Conservation (phyloP, 2,329 filamentous ascomycete genomes). For the Stemphylium vesicarium region DNA sequence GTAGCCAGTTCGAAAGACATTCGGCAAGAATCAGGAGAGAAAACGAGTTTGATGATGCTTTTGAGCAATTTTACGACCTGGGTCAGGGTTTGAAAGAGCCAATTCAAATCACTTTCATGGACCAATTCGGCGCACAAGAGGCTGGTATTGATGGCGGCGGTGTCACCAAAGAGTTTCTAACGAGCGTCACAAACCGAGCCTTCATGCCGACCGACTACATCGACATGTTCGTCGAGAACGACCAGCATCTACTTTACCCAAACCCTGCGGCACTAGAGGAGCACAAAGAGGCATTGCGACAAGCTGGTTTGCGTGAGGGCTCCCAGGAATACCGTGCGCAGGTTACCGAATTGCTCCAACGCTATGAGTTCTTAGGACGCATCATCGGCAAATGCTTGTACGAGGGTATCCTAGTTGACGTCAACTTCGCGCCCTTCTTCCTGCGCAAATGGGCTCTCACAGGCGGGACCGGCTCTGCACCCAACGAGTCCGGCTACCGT, state of each 20-base stretch:
- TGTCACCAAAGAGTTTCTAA: constrained; percentile 96
- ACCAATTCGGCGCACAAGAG: constrained; percentile 84
- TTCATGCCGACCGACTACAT: constrained; percentile 66
- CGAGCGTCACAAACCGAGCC: constrained; percentile 83
- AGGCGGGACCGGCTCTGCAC: constrained; percentile 66
- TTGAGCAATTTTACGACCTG: constrained; percentile 78
- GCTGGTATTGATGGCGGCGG: constrained; percentile 96
- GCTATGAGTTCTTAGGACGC: constrained; percentile 90
- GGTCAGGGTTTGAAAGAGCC: constrained; percentile 88
- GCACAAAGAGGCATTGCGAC: constrained; percentile 63
- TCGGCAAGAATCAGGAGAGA: constrained; percentile 81
- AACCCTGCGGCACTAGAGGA: constrained; percentile 81
- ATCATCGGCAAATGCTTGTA: constrained; percentile 97
- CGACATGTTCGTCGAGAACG: constrained; percentile 80
- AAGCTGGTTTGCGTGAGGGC: constrained; percentile 59
- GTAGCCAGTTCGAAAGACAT: constrained; percentile 56
- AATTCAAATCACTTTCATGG: constrained; percentile 95
- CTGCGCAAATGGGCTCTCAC: constrained; percentile 91
- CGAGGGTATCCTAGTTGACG: constrained; percentile 92
- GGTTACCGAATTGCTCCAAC: constrained; percentile 68
- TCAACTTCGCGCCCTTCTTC: constrained; percentile 94
- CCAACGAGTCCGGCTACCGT: constrained; percentile 76
- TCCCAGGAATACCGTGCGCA: constrained; percentile 63
- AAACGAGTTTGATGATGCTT: constrained; percentile 84
- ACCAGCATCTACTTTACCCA: constrained; percentile 85